These are phyloP conservation scores for Actinomucor elegans DNA, from an alignment of 371 early-diverging fungal genomes.

Conservation along the genomic window DNA sequence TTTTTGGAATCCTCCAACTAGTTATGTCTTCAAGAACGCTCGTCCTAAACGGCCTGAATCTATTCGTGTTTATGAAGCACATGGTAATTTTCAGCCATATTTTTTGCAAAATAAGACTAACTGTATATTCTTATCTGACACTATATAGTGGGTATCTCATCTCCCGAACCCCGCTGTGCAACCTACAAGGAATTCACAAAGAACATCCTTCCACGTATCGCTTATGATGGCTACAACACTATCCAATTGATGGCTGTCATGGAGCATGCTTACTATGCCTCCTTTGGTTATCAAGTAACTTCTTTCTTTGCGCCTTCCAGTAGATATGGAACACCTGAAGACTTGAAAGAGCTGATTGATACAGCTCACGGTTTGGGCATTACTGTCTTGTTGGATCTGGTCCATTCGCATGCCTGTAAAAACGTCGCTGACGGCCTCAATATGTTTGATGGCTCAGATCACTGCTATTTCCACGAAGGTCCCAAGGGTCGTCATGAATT, in stretches of 20 bases:
- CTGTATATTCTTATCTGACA: conserved; percentile 11
- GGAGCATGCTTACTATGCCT: conserved; percentile 99
- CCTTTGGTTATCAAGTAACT: conserved; percentile 97
- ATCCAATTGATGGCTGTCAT: conserved; percentile 97
- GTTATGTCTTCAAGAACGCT: conserved; percentile 74
- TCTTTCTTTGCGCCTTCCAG: conserved; percentile 91
- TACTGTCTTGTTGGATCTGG: conserved; percentile 90
- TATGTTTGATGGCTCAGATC: conserved; percentile 93
- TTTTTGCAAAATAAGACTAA: too few species aligned
- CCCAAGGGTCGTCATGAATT: conserved; percentile 84
- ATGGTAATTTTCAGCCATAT: conserved; percentile 46
- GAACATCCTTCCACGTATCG: conserved; percentile 87
- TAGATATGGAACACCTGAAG: conserved; percentile 92
- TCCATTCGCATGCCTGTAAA: conserved; percentile 96
- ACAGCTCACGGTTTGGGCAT: conserved; percentile 91
- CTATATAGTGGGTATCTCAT: conserved; percentile 83
- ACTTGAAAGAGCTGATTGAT: conserved; percentile 86
- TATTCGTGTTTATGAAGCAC: conserved; percentile 91
- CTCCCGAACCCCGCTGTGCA: conserved; percentile 78
- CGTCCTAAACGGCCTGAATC: conserved; percentile 63
- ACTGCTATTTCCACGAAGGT: conserved; percentile 94
- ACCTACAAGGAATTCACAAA: conserved; percentile 87
- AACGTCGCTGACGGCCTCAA: conserved; percentile 95
- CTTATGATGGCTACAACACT: conserved; percentile 87
- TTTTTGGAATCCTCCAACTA: conserved; percentile 88